A percentile compares a stretch with the other conserved stretches of the same genome.
Evolutionary conservation across 805 yeast genomes (phyloP).

Genomic region (Saccharomyces eubayanus): DNA sequence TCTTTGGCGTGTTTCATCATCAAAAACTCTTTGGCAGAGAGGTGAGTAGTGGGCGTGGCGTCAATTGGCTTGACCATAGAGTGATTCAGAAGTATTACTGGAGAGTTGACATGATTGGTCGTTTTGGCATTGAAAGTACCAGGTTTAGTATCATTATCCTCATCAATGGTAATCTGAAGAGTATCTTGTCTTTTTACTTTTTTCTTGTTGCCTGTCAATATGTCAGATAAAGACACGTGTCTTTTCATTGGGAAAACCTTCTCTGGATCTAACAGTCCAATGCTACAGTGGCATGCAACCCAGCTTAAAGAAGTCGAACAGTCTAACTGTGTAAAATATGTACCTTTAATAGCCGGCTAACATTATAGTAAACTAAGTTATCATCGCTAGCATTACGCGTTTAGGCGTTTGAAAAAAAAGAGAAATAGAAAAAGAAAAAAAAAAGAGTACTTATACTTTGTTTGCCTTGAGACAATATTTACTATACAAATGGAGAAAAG

Average conservation of each 20-base stretch:
- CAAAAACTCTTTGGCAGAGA: not conserved
- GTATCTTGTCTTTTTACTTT: not conserved
- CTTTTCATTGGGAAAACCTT: conserved; percentile 5
- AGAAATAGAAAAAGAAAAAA: not conserved
- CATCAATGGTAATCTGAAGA: not conserved
- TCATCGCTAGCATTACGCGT: not conserved
- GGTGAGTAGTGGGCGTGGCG: not conserved
- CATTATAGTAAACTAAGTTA: conserved; percentile 1
- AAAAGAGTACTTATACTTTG: not conserved
- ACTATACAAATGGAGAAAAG: not conserved
- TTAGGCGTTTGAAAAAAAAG: not conserved
- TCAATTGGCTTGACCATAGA: not conserved
- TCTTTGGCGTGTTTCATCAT: not conserved
- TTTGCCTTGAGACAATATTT: not conserved
- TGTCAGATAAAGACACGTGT: conserved; percentile 7
- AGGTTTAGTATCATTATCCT: not conserved
- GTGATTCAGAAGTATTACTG: not conserved
- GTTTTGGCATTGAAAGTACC: not conserved
- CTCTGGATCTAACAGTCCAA: not conserved
- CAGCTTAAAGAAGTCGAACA: not conserved
- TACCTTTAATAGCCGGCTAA: not conserved
- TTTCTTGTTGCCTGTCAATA: conserved; percentile 12
- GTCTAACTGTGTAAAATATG: not conserved
- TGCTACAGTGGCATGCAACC: not conserved
- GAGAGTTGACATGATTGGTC: not conserved